Conservation (phyloP, 2,329 filamentous ascomycete species). For the Aspergillus sp. region DNA sequence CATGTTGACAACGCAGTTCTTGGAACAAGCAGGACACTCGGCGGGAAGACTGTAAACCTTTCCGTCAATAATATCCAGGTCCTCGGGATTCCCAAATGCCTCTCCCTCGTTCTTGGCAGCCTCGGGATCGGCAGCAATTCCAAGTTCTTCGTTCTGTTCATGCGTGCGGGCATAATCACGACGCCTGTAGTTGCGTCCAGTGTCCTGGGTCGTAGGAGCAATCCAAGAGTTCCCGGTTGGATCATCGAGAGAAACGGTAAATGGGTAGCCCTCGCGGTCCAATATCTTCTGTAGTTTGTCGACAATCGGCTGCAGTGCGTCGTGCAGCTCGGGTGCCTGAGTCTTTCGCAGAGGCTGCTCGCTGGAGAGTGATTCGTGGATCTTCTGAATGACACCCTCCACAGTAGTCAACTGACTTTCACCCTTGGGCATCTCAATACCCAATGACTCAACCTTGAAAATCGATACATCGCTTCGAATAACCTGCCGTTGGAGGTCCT, state of each 20-base stretch:
- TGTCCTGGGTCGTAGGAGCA: constrained; percentile 72
- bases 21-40: constrained; percentile 86
- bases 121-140: constrained; percentile 58
- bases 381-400: constrained; percentile 77
- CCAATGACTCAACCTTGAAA: constrained; percentile 85
- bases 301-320: constrained; percentile 76
- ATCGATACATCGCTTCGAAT: constrained; percentile 87
- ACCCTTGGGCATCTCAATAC: constrained; percentile 88
- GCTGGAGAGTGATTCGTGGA: constrained; percentile 76
- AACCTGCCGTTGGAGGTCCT: constrained; percentile 81
- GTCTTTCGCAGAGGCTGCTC: constrained; percentile 81
- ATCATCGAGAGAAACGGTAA: constrained; percentile 85
- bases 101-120: constrained; percentile 29
- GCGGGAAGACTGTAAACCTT: constrained; percentile 92
- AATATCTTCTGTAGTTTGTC: constrained; percentile 74
- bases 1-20: constrained; percentile 88
- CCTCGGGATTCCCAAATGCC: constrained; percentile 54
- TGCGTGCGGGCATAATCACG: constrained; percentile 77
- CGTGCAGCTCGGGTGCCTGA: constrained; percentile 72
- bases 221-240: constrained; percentile 96
- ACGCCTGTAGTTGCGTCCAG: constrained; percentile 86
- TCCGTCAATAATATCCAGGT: constrained; percentile 85
- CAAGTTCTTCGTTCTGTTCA: constrained; percentile 83
- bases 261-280: constrained; percentile 75
- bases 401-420: constrained; percentile 91